Percentiles rank a stretch among this genome's conserved stretches.
phyloP scores from a whole-genome alignment of 441 rosid species.

The Populus hybrid region DNA sequence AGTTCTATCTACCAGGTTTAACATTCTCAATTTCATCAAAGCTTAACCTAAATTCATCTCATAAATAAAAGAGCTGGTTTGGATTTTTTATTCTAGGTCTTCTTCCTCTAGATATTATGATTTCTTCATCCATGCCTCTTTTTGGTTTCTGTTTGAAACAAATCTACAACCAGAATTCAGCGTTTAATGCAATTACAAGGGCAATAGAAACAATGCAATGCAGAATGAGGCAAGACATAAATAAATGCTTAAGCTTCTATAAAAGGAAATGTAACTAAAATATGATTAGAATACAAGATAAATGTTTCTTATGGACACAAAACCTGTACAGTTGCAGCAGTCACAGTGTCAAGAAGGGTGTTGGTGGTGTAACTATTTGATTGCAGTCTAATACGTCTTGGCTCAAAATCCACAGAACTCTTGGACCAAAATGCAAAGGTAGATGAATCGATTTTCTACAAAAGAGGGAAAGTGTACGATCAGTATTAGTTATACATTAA shows the following conservation, averaged over 20 bases:
- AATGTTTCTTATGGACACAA: not conserved
- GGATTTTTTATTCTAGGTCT: not conserved
- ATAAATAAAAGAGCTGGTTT: not conserved
- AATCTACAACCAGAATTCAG: not conserved
- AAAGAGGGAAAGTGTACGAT: slow-evolving; percentile 4
- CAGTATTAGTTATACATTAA: slow-evolving; percentile 9
- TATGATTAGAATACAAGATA: not conserved
- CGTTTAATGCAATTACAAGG: not conserved
- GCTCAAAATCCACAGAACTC: slow-evolving; percentile 87
- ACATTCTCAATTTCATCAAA: not conserved
- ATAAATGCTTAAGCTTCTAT: not conserved
- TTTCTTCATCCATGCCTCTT: not conserved
- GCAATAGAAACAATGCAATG: not conserved
- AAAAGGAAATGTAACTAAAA: not conserved
- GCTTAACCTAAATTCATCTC: not conserved
- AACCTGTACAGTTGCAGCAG: slow-evolving; percentile 99
- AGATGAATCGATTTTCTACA: slow-evolving; percentile 75
- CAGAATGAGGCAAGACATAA: not conserved
- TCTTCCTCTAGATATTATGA: not conserved
- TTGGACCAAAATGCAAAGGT: slow-evolving; percentile 96
- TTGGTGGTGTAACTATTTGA: slow-evolving; percentile 88
- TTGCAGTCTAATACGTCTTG: slow-evolving; percentile 88
- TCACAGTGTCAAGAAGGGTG: slow-evolving; percentile 84
- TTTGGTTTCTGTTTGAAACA: not conserved
- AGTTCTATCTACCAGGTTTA: not conserved